These are phyloP conservation scores for Bisporella sp. DNA, from an alignment of 2,329 filamentous ascomycete genomes.

Conservation along the genomic window DNA sequence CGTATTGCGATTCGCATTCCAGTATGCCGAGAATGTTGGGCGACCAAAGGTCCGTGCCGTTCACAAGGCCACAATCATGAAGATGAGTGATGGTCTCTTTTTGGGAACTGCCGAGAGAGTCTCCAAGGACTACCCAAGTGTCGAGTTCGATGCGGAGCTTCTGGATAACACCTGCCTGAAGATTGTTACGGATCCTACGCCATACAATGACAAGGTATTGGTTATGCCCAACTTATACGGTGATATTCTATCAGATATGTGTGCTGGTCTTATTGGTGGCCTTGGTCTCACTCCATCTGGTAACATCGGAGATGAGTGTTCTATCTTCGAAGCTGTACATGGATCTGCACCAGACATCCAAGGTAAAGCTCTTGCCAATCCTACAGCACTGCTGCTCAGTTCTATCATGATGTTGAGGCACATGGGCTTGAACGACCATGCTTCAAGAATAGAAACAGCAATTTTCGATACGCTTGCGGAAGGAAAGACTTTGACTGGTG, in stretches of 20 bases:
- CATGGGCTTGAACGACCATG: slow-evolving; percentile 85
- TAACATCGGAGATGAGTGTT: slow-evolving; percentile 99
- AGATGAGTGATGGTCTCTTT: slow-evolving; percentile 99
- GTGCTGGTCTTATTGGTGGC: slow-evolving; percentile 95
- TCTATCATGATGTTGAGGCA: slow-evolving; percentile 99
- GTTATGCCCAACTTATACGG: slow-evolving; percentile 99
- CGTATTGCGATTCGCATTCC: slow-evolving; percentile 95
- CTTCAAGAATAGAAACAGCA: slow-evolving; percentile 82
- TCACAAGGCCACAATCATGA: slow-evolving; percentile 99
- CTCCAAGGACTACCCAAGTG: slow-evolving; percentile 88
- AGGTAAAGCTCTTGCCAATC: slow-evolving; percentile 93
- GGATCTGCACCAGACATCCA: slow-evolving; percentile 95
- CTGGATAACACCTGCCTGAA: slow-evolving; percentile 99
- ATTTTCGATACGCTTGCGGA: slow-evolving; percentile 93
- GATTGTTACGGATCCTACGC: slow-evolving; percentile 92
- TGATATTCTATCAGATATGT: slow-evolving; percentile 99
- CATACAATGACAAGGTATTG: slow-evolving; percentile 98
- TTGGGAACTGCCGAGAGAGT: slow-evolving; percentile 78
- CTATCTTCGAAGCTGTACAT: slow-evolving; percentile 99
- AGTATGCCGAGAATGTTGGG: slow-evolving; percentile 89
- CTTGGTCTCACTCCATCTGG: slow-evolving; percentile 94
- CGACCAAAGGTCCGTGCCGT: slow-evolving; percentile 96
- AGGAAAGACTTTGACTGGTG: slow-evolving; percentile 93
- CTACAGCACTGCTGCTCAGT: slow-evolving; percentile 87
- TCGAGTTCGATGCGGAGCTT: slow-evolving; percentile 96